phyloP scores from a whole-genome alignment of 2,329 filamentous ascomycete genomes.

The Epichloe sp. region DNA sequence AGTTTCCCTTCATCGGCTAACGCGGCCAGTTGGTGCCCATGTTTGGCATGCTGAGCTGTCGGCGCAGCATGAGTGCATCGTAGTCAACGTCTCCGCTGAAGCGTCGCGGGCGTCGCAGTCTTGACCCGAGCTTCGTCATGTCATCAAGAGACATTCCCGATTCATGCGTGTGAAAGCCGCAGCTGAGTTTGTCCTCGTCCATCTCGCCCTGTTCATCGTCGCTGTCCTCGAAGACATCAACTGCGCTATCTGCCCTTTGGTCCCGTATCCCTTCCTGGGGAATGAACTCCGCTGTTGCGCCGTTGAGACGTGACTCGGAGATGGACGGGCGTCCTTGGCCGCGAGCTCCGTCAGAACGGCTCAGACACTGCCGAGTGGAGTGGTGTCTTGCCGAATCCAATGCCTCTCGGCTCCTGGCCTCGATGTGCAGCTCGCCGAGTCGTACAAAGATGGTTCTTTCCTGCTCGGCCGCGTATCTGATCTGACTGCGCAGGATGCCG shows the following conservation, averaged over 20 bases:
- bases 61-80: background rate
- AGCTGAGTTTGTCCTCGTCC: background rate
- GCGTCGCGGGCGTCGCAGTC: background rate
- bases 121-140: background rate
- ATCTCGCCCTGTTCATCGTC: background rate
- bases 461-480: conserved; percentile 32
- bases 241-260: background rate
- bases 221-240: background rate
- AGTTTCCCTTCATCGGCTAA: background rate
- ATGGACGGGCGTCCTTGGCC: too few species aligned
- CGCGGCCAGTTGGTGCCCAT: background rate
- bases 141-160: background rate
- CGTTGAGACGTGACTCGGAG: conserved; percentile 13
- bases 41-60: conserved; percentile 2
- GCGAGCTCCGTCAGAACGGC: background rate
- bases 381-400: conserved; percentile 21
- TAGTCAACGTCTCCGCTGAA: background rate
- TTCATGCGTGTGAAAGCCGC: background rate
- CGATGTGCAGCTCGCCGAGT: conserved; percentile 35
- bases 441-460: conserved; percentile 31
- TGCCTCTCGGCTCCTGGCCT: conserved; percentile 32
- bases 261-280: conserved; percentile 8
- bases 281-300: conserved; percentile 19
- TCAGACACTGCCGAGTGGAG: background rate
- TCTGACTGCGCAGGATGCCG: conserved; percentile 26